A percentile compares a stretch with the other conserved stretches of the same genome.
These are phyloP conservation scores for Colletotrichum eremochloae DNA, from an alignment of 2,329 filamentous ascomycete species.

Conservation along the genomic window DNA sequence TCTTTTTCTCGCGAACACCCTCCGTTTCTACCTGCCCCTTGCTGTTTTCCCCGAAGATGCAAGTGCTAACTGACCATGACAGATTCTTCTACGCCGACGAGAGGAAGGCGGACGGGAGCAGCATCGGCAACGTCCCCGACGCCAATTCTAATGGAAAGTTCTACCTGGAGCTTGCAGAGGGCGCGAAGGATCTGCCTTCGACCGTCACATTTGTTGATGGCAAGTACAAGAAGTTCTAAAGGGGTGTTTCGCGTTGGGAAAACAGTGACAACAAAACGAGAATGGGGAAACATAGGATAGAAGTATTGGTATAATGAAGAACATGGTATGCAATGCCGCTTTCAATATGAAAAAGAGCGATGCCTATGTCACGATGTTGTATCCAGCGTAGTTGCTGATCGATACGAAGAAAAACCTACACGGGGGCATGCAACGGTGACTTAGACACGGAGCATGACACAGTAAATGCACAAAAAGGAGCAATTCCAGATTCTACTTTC, in stretches of 20 bases:
- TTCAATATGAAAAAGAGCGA: not conserved
- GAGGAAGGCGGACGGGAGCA: constrained; percentile 29
- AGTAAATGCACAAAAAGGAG: too few relatives aligned
- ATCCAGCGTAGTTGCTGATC: not conserved
- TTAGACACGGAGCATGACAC: not conserved
- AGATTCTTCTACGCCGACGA: constrained; percentile 40
- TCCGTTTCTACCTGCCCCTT: not conserved
- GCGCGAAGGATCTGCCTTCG: constrained; percentile 1
- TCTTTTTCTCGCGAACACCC: not conserved
- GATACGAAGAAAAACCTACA: not conserved
- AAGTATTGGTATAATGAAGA: not conserved
- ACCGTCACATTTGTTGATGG: constrained; percentile 31
- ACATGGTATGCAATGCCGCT: not conserved
- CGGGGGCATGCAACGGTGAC: not conserved
- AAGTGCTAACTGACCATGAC: not conserved
- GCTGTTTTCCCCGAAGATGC: not conserved
- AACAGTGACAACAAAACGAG: too few relatives aligned
- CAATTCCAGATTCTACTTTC: not conserved
- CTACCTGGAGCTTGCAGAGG: constrained; percentile 35
- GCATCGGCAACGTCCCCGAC: not conserved
- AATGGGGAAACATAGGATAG: too few relatives aligned
- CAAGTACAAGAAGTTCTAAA: constrained; percentile 35
- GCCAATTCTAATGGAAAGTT: constrained; percentile 33
- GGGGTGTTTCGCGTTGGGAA: rapidly evolving
- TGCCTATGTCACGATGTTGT: not conserved